Percentiles rank a stretch among this genome's conserved stretches.
These are phyloP conservation scores for Aquilaria yunnanensis DNA, from an alignment of 345 rosid species.

Conservation along the genomic window DNA sequence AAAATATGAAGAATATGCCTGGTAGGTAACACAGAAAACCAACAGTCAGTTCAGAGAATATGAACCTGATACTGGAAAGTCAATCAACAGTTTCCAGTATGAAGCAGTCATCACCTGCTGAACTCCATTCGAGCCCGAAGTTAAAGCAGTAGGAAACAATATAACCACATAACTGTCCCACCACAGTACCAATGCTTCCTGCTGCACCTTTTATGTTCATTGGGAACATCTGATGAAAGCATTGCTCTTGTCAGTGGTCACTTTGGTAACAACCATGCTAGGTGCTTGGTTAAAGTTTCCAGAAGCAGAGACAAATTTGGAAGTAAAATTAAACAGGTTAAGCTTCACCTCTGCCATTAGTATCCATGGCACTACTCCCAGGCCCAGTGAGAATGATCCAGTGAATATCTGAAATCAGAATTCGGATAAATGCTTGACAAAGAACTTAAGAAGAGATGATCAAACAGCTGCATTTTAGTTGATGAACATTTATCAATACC, in stretches of 20 bases:
- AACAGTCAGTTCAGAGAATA: background rate
- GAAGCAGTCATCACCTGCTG: conserved; percentile 18
- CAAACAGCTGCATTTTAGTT: background rate
- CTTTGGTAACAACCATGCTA: background rate
- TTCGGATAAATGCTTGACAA: background rate
- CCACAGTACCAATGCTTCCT: conserved; percentile 24
- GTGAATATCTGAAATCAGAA: background rate
- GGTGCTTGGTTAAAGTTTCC: background rate
- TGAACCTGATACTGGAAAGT: background rate
- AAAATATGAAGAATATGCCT: conserved; percentile 57
- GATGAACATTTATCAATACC: background rate
- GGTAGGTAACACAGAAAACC: background rate
- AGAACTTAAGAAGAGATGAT: background rate
- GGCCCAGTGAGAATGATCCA: background rate
- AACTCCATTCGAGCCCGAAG: conserved; percentile 32
- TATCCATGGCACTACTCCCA: conserved; percentile 9
- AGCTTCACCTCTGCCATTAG: conserved; percentile 10
- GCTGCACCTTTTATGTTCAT: conserved; percentile 29
- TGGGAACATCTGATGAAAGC: conserved; percentile 25
- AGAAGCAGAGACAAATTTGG: background rate
- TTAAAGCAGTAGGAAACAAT: conserved; percentile 20
- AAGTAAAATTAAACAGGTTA: background rate
- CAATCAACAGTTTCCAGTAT: background rate
- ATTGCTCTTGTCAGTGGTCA: background rate
- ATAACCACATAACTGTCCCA: conserved; percentile 24